Base-by-base conservation (phyloP, 2,329 filamentous ascomycete species). In the Arthrobotrys musiformis region DNA sequence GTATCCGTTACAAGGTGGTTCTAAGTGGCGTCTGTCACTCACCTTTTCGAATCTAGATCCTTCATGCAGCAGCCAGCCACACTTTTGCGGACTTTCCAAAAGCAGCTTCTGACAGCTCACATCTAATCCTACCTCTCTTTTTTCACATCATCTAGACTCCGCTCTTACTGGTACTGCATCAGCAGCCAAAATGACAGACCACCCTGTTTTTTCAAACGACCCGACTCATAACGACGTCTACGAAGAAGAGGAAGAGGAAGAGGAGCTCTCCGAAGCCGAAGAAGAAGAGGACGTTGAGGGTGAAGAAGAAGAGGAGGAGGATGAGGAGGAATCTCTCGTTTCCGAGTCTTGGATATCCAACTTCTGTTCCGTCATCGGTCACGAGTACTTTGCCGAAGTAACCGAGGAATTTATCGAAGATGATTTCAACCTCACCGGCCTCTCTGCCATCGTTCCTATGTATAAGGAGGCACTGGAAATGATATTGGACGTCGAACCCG, bases 401-500 rank as follows among this genome's bases (percentile, higher is more conserved):
- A 95, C 93, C 52, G 95, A 99, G 85, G 95, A 99, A 82, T 99
- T 99, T 82, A 98, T 99, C 83, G 95, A 99, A 84, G 95, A 99
- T 89, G 95, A 99, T 84, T 99, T 99, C 87, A 99, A 99, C 85
- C 87, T 99, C 79, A 99, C 95, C 0, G 95, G 95, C 60, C 87
- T 99, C 82, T 93, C 97, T 84, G 92, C 91, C 76, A 94, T 98
- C 85, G 95, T 99, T 63, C 91, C 93, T 79, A 97, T 97, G 92
- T 99, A 99, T 85, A 99, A 98, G 85, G 95, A 99, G 85, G 95
- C 95, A 11, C 86, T 99, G 79, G 95, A 99, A 89, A 97, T 99
- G 94, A 98, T 99, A 80, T 88, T 99, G 79, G 95, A 99, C 81
- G 95, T 99, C 61, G 95, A 99, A 83, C 94, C 95, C 40, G 94